Base-by-base conservation (phyloP, 2,329 filamentous ascomycete species). In the Ascochyta clinopodiicola region DNA sequence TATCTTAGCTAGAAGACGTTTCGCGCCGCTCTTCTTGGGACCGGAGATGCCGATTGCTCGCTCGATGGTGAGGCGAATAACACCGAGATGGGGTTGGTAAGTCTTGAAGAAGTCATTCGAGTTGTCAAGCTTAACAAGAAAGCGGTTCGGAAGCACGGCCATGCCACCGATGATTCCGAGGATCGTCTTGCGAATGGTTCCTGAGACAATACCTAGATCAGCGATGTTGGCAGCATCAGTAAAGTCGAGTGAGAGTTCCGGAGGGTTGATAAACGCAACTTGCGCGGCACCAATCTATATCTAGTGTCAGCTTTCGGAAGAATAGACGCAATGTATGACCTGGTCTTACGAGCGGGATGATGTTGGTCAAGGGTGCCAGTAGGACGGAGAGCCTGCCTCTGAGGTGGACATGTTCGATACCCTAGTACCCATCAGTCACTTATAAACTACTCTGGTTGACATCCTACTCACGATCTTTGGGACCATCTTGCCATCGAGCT, bases 191-290 rank as follows among this genome's bases (percentile, higher is more conserved):
- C 78, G 78, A n/a, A 82, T 73, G 4, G 74, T 68, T 8, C 74
- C 76, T 49, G 79, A 71, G 24, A 81, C 71, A 6, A 79, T 45
- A n/a, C 63, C 70, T 40, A 72, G 70, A 63, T 80, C 78, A 46
- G 78, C 79, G 38, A 81, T 70, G 54, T 78, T 74, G 32, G 78
- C 79, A 5, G 78, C 79, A 61, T 80, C 74, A 34, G 80, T 81
- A 58, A 80, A 82, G 63, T 80, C 75, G 17, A 82, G 74, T 43
- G 78, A 73, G 27, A 82, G 74, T 25, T 64, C 63, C 0, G 80
- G 80, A 1, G 77, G 77, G 66, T 82, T 82, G 70, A 82, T 79
- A 64, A 82, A 82, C 21, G 79, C 70, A 0, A 82, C 71, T 64
- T 82, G 80, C 0, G 75, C 76, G 13, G 80, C 80, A 3, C 80